These are phyloP conservation scores for Lathyrus aphaca DNA, from an alignment of 306 rosid species.

Conservation along the genomic window DNA sequence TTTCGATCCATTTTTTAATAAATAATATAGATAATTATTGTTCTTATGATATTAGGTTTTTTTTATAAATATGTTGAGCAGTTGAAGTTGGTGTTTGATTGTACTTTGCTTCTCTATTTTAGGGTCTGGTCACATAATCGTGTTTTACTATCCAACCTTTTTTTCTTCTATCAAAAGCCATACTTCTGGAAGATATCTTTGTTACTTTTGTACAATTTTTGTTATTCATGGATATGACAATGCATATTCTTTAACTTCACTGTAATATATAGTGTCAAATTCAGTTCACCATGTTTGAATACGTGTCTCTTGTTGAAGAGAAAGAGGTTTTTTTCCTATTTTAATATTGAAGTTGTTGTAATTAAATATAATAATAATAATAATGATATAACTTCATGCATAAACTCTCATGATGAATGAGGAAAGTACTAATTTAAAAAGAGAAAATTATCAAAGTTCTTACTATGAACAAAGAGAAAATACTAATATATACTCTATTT, in stretches of 20 bases:
- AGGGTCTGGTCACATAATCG: conserved; percentile 18
- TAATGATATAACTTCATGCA: no score
- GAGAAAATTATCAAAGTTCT: no score
- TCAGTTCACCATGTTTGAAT: neutral
- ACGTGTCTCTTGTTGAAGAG: neutral
- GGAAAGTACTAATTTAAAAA: no score
- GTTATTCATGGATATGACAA: conserved; percentile 18
- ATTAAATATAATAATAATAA: no score
- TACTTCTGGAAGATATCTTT: conserved; percentile 14
- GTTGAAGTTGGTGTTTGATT: conserved; percentile 1
- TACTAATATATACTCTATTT: neutral
- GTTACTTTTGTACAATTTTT: conserved; percentile 1
- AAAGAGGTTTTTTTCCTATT: neutral
- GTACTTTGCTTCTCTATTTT: conserved; percentile 26
- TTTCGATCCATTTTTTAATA: neutral
- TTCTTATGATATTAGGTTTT: neutral
- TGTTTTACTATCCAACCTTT: conserved; percentile 22
- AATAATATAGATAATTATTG: neutral
- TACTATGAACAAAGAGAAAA: neutral
- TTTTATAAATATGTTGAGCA: neutral
- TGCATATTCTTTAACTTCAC: conserved; percentile 9
- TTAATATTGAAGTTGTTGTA: neutral
- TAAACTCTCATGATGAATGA: no score
- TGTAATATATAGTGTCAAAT: neutral
- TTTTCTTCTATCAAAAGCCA: neutral